phyloP scores from a whole-genome alignment of 2,329 filamentous ascomycete genomes.

The Clonostachys byssicola region DNA sequence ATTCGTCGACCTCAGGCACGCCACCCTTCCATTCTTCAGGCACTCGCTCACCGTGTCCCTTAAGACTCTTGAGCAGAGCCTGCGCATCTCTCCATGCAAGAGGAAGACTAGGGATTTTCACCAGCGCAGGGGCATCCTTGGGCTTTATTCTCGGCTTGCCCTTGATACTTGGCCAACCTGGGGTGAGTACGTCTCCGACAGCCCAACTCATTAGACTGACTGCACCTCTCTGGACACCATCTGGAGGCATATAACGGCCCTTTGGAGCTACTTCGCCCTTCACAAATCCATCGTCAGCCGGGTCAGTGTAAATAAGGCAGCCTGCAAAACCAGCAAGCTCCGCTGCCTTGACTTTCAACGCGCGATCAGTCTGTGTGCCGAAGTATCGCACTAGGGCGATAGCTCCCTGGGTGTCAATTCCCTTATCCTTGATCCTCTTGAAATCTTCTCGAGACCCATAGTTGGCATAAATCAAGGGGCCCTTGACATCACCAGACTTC shows the following conservation, averaged over 20 bases:
- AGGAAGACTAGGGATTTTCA: slow-evolving; percentile 84
- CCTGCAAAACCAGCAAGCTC: slow-evolving; percentile 82
- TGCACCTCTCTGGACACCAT: slow-evolving; percentile 77
- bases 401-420: slow-evolving; percentile 70
- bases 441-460: slow-evolving; percentile 87
- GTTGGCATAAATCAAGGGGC: slow-evolving; percentile 87
- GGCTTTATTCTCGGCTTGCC: slow-evolving; percentile 62
- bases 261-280: slow-evolving; percentile 70
- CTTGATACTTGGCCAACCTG: slow-evolving; percentile 73
- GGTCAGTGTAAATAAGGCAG: slow-evolving; percentile 91
- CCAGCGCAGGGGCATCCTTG: slow-evolving; percentile 67
- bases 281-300: slow-evolving; percentile 75
- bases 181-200: slow-evolving; percentile 86
- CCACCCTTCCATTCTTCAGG: slow-evolving; percentile 72
- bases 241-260: slow-evolving; percentile 74
- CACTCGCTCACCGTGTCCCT: slow-evolving; percentile 68
- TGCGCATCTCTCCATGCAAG: slow-evolving; percentile 88
- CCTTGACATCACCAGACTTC: slow-evolving; percentile 78
- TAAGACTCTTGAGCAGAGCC: slow-evolving; percentile 68
- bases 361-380: slow-evolving; percentile 67
- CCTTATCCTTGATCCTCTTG: slow-evolving; percentile 62
- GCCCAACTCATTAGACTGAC: slow-evolving; percentile 81
- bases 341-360: slow-evolving; percentile 84
- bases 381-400: slow-evolving; percentile 82
- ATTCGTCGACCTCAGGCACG: slow-evolving; percentile 70